Evolutionary conservation across 2,329 filamentous ascomycete species (phyloP), one percentile per base, ranked within the genome.

Genomic region (Parascedosporium putredinis): DNA sequence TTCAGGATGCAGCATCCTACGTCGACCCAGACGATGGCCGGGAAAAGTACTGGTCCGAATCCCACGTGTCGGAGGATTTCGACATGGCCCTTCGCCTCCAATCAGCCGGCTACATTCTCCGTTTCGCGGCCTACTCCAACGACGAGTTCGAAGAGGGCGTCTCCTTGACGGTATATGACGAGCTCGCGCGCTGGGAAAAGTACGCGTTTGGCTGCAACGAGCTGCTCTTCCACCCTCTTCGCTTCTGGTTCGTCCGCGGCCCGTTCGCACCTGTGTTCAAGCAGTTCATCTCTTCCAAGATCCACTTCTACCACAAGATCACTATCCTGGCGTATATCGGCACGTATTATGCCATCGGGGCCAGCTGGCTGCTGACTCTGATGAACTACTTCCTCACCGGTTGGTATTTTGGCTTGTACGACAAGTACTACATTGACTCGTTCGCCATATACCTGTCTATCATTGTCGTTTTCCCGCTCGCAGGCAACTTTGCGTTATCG

Each of bases 31-130:
- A 79, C 50, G 78, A 80, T 48, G 76, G 74, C 9, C 73, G 79
- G 55, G 75, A 80, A 12, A 80, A 82, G 56, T 87, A 79, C 66
- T 88, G 85, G 84, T 86, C 83, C 6, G 85, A 88, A 60, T 74
- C 73, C 4, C 83, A 84, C 57, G 85, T 89, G 0, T 88, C 84
- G 0, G 85, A 89, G 54, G 85, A 89, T 58, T 88, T 88, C 50
- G 84, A 88, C 53, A 85, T 88, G 66, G 76, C 81, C 9, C 72
- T 89, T 1, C 81, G 84, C 31, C 72, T 88, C 4, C 85, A 89
- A 62, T 79, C 78, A 54, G 70, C 69, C 16, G 83, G 83, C 22
- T 86, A 84, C 62, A 72, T 79, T 31, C 77, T 87, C 43, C 81
- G 85, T 10, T 70, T 88, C 1, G 84, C 78, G 9, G 75, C 81